Evolutionary conservation across 768 basidiomycete genomes (phyloP), one percentile per base, ranked within the genome.

Genomic region (Lactifluus pinguis): DNA sequence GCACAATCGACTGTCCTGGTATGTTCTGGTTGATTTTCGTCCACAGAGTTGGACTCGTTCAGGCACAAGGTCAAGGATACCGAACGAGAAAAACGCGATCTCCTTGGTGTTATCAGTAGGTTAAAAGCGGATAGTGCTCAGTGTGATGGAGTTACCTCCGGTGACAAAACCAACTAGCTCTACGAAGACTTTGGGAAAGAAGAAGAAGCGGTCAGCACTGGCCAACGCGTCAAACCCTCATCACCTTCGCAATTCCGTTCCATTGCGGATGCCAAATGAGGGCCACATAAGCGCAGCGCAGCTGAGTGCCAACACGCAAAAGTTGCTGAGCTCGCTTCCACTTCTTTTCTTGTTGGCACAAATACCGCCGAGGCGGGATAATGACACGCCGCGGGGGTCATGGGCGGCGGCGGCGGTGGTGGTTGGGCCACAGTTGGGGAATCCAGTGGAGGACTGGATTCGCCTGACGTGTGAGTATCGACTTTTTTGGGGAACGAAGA

Each of bases 211-310:
- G 52, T 87, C 87, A 52, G 87, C 87, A 5, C 77, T 92, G 36
- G 92, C 93, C 49, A 95, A 97, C 71, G 92, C 92, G 49, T 89
- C 90, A 54, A 97, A 98, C 70, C 94, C 92, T 3, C 95, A 98
- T 74, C 95, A 97, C 75, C 79, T 95, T 60, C 80, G 88, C 69
- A 98, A 98, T 76, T 98, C 93, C 74, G 83, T 94, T 48, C 91
- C 92, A 14, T 93, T 91, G 48, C 80, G 91, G 15, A 74, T 92
- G 55, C 86, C 91, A 4, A 67, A 72, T 68, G 65, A 69, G 42
- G 77, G 73, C 38, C 72, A 72, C 52, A 67, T 70, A 49, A 75
- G 71, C 68, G 60, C 72, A 30, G 71, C 73, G n/a, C 76, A 77
- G 62, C 69, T 73, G 53, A 72, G 69, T 47, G 72, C 73, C 60